Evolutionary conservation across 208 protist species (phyloP).

Genomic region (Leishmania major): DNA sequence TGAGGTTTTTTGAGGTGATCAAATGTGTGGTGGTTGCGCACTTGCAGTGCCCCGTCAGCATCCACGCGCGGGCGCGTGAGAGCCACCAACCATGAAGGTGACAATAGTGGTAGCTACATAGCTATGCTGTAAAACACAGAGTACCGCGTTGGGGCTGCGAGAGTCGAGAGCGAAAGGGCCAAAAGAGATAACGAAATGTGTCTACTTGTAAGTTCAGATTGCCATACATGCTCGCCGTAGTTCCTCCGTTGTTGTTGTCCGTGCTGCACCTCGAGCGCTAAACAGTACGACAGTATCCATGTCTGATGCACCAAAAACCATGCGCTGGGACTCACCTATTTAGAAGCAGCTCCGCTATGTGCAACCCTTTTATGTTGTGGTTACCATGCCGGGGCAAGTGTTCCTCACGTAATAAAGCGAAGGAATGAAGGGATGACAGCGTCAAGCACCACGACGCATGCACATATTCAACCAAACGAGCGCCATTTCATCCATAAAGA

Average conservation of each 20-base stretch:
- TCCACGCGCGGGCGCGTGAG: neutral
- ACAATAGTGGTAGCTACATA: neutral
- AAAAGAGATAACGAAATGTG: neutral
- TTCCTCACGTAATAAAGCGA: neutral
- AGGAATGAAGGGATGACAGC: neutral
- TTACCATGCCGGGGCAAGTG: neutral
- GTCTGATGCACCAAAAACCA: neutral
- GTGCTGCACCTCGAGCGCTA: neutral
- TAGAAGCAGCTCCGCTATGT: neutral
- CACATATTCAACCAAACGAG: neutral
- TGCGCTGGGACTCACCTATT: neutral
- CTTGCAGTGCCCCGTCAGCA: neutral
- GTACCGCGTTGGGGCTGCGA: neutral
- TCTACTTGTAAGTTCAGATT: neutral
- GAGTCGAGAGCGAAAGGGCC: neutral
- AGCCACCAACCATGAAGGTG: neutral
- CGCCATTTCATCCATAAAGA: neutral
- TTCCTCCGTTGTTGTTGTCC: neutral
- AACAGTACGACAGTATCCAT: neutral
- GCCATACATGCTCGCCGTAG: no score
- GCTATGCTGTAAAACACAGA: neutral
- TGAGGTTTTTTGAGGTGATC: neutral
- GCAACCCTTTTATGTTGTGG: neutral
- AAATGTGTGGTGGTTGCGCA: neutral
- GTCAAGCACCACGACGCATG: neutral